Evolutionary conservation across 2,329 filamentous ascomycete species (phyloP).

Genomic region (Aspergillus novofumigatus): DNA sequence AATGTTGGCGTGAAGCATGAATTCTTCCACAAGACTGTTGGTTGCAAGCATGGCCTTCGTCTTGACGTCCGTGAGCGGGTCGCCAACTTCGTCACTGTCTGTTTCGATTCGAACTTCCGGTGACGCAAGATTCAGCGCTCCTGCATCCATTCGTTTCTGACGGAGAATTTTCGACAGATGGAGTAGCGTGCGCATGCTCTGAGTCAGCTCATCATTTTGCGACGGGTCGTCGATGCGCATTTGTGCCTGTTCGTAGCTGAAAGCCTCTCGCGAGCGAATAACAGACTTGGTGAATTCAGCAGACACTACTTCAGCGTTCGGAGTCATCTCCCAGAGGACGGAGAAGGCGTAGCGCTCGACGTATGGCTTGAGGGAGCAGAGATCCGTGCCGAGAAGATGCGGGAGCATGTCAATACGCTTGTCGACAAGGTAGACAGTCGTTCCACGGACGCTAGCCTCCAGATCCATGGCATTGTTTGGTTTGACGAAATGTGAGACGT

Average conservation of each 20-base stretch:
- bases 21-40: conserved; percentile 96
- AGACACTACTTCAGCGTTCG: conserved; percentile 77
- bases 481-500: conserved; percentile 98
- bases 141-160: conserved; percentile 93
- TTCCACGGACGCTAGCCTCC: conserved; percentile 89
- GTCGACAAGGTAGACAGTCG: conserved; percentile 95
- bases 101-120: conserved; percentile 95
- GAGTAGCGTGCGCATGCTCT: conserved; percentile 81
- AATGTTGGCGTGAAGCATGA: conserved; percentile 98
- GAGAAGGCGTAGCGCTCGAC: conserved; percentile 92
- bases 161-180: conserved; percentile 88
- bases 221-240: conserved; percentile 85
- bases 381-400: conserved; percentile 88
- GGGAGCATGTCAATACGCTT: conserved; percentile 99
- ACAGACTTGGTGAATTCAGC: conserved; percentile 96
- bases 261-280: conserved; percentile 92
- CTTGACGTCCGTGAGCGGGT: conserved; percentile 85
- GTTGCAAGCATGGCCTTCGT: conserved; percentile 92
- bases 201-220: conserved; percentile 82
- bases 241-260: conserved; percentile 96
- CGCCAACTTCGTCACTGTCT: conserved; percentile 92
- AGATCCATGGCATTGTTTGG: conserved; percentile 96
- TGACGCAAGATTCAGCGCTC: conserved; percentile 91
- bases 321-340: conserved; percentile 81
- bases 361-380: conserved; percentile 95